A percentile compares a stretch with the other conserved stretches of the same genome.
phyloP scores from a whole-genome alignment of 208 protist genomes.

The Naegleria fowleri region DNA sequence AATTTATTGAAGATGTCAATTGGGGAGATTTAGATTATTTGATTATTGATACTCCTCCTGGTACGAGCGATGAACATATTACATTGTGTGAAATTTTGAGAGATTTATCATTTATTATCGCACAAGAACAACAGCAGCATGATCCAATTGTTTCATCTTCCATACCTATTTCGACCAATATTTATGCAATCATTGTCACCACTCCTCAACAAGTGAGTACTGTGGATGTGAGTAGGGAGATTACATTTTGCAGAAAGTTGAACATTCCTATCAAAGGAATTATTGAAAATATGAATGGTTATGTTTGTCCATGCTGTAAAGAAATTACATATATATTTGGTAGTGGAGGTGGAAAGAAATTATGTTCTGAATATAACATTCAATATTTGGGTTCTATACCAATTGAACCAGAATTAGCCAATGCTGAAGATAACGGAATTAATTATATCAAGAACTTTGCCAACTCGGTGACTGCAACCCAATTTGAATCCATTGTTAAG shows the following conservation, averaged over 20 bases:
- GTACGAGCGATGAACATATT: constrained; percentile 80
- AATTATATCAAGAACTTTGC: constrained; percentile 33
- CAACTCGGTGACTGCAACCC: background rate
- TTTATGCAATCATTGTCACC: constrained; percentile 88
- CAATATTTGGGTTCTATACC: constrained; percentile 42
- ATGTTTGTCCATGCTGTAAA: constrained; percentile 80
- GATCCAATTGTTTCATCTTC: constrained; percentile 29
- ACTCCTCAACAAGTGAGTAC: constrained; percentile 96
- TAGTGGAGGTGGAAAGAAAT: constrained; percentile 61
- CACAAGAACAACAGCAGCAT: too few relatives aligned
- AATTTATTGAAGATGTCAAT: constrained; percentile 74
- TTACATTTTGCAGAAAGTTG: constrained; percentile 97
- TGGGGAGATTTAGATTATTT: constrained; percentile 80
- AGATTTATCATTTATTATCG: constrained; percentile 30
- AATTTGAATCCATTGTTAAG: constrained; percentile 30
- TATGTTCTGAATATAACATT: constrained; percentile 50
- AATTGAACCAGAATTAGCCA: constrained; percentile 38
- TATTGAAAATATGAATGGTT: constrained; percentile 99
- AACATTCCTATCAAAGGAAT: constrained; percentile 91
- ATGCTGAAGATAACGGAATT: constrained; percentile 39
- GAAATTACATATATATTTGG: constrained; percentile 78
- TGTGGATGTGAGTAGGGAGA: constrained; percentile 95
- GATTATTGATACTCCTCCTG: constrained; percentile 79
- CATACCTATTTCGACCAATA: constrained; percentile 41
- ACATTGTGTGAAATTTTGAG: constrained; percentile 71